phyloP scores from a whole-genome alignment of 495 filamentous ascomycete genomes.

The Penicillium flavigenum region DNA sequence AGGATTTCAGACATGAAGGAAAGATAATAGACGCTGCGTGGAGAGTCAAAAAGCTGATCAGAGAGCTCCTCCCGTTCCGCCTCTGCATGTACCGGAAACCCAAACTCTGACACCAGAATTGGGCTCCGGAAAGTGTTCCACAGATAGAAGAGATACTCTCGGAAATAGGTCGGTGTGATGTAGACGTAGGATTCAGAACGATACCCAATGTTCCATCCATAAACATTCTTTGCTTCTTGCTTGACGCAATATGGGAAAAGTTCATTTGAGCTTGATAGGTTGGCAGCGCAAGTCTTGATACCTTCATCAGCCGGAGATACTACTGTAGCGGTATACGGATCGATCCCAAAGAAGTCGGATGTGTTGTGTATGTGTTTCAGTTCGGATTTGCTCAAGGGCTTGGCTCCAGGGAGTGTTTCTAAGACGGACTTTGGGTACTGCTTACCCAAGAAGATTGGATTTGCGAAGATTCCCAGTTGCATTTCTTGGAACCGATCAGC shows the following conservation, averaged over 20 bases:
- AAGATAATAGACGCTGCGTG: constrained; percentile 43
- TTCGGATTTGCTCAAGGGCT: constrained; percentile 34
- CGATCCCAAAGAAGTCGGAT: constrained; percentile 47
- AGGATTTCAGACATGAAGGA: constrained; percentile 45
- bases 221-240: constrained; percentile 32
- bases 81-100: constrained; percentile 40
- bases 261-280: constrained; percentile 26
- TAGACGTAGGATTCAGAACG: constrained; percentile 41
- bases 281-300: constrained; percentile 35
- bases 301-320: constrained; percentile 38
- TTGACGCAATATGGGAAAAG: constrained; percentile 44
- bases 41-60: constrained; percentile 41
- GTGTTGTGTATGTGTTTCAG: constrained; percentile 35
- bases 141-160: constrained; percentile 42
- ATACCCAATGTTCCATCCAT: constrained; percentile 47
- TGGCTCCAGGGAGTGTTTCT: constrained; percentile 28
- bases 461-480: constrained; percentile 38
- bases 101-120: constrained; percentile 42
- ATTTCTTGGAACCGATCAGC: constrained; percentile 43
- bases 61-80: constrained; percentile 23
- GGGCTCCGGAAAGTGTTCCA: constrained; percentile 44
- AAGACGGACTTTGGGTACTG: constrained; percentile 40
- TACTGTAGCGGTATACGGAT: constrained; percentile 47
- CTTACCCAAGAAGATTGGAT: constrained; percentile 43
- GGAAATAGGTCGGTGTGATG: constrained; percentile 43